A percentile compares a stretch with the other conserved stretches of the same genome.
Conservation (phyloP, 805 yeast species). For the Ogataea nonfermentans region DNA sequence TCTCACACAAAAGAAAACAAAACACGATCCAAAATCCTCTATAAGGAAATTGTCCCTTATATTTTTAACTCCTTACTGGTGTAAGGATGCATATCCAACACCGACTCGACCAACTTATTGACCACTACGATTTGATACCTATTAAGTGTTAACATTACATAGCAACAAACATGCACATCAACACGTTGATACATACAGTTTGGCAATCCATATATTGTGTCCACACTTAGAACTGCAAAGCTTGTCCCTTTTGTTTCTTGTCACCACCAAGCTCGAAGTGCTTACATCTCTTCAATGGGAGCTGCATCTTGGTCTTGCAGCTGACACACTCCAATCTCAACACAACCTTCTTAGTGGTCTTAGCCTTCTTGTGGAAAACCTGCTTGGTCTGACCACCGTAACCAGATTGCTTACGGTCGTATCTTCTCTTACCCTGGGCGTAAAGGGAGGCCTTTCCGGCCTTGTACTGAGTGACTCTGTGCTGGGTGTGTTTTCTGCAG, state of each 20-base stretch:
- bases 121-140: constrained; percentile 1
- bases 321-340: constrained; percentile 98
- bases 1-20: constrained; percentile 13
- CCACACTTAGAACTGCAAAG: constrained; percentile 88
- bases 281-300: constrained; percentile 98
- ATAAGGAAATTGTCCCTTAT: neutral
- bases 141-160: constrained; percentile 13
- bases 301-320: constrained; percentile 99
- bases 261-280: constrained; percentile 99
- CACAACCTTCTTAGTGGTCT: constrained; percentile 99
- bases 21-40: constrained; percentile 14
- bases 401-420: constrained; percentile 99
- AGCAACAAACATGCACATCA: constrained; percentile 4
- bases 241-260: constrained; percentile 99
- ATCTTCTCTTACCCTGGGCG: constrained; percentile 99
- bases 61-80: constrained; percentile 1
- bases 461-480: constrained; percentile 99
- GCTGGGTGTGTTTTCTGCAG: constrained; percentile 99
- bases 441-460: constrained; percentile 99
- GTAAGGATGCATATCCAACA: constrained; percentile 6
- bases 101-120: neutral
- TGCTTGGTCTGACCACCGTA: constrained; percentile 99
- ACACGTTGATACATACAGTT: constrained; percentile 5
- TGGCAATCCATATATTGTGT: constrained; percentile 7
- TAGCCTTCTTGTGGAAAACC: constrained; percentile 99